phyloP scores from a whole-genome alignment of 352 stramenopile genomes.

The Phytophthora litchii region DNA sequence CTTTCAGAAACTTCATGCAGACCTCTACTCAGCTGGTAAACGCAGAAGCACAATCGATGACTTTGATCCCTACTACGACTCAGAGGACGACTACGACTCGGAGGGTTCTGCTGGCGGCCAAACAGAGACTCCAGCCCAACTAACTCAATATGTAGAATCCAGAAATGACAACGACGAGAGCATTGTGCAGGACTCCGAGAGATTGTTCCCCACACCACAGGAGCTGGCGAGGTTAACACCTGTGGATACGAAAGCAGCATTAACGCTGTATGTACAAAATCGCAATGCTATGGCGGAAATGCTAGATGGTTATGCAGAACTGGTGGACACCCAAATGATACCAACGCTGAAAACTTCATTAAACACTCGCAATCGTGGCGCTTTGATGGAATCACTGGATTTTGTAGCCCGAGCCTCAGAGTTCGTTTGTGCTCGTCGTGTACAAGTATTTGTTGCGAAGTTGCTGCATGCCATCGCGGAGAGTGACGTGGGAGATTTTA shows the following conservation, averaged over 20 bases:
- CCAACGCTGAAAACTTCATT: constrained; percentile 50
- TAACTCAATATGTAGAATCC: constrained; percentile 36
- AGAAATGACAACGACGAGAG: constrained; percentile 36
- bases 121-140: constrained; percentile 1
- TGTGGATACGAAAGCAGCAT: constrained; percentile 59
- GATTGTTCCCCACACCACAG: constrained; percentile 53
- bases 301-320: constrained; percentile 68
- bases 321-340: constrained; percentile 58
- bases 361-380: constrained; percentile 42
- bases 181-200: constrained; percentile 4
- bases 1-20: constrained; percentile 63
- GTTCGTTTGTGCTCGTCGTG: constrained; percentile 68
- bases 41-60: constrained; percentile 6
- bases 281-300: constrained; percentile 65
- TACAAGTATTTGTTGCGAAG: constrained; percentile 69
- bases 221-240: constrained; percentile 66
- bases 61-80: constrained; percentile 23
- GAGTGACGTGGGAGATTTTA: constrained; percentile 47
- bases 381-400: constrained; percentile 68
- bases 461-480: constrained; percentile 61
- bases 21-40: constrained; percentile 35
- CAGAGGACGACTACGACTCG: constrained; percentile 18
- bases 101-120: constrained; percentile 1
- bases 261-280: constrained; percentile 69
- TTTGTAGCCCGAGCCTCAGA: constrained; percentile 70